These are phyloP conservation scores for Moniliophthora roreri DNA, from an alignment of 1,284 basidiomycete genomes.

Conservation along the genomic window DNA sequence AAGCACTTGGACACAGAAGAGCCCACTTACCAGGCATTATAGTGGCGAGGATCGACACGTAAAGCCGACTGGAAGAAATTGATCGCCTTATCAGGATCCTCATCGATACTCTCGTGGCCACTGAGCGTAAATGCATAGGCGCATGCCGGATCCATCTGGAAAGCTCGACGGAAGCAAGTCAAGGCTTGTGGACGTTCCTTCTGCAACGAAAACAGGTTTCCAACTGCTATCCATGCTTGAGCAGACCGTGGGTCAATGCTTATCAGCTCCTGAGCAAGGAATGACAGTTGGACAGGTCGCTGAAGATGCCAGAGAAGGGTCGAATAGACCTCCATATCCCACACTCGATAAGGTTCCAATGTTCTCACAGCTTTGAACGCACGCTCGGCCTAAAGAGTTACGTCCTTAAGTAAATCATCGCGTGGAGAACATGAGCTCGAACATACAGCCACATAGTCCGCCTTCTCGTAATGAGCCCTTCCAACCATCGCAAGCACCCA, in stretches of 20 bases:
- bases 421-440: constrained; percentile 13
- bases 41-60: constrained; percentile 85
- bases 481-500: constrained; percentile 83
- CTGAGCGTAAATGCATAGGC: constrained; percentile 93
- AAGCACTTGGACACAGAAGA: constrained; percentile 19
- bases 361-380: constrained; percentile 80
- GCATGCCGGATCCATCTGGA: constrained; percentile 79
- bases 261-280: constrained; percentile 87
- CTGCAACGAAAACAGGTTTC: constrained; percentile 90
- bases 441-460: constrained; percentile 84
- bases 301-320: constrained; percentile 93
- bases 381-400: constrained; percentile 67
- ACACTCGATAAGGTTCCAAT: constrained; percentile 82
- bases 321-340: constrained; percentile 93
- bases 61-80: constrained; percentile 89
- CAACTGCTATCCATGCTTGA: constrained; percentile 94
- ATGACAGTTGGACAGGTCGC: constrained; percentile 78
- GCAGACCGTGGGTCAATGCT: constrained; percentile 77
- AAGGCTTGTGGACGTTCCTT: constrained; percentile 90
- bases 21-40: constrained; percentile 85
- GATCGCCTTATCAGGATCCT: constrained; percentile 88
- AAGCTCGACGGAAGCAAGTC: constrained; percentile 88
- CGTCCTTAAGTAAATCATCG: constrained; percentile 23
- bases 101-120: constrained; percentile 93
- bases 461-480: constrained; percentile 83